Base-by-base conservation (phyloP, 352 stramenopile species). In the Phytophthora pini region DNA sequence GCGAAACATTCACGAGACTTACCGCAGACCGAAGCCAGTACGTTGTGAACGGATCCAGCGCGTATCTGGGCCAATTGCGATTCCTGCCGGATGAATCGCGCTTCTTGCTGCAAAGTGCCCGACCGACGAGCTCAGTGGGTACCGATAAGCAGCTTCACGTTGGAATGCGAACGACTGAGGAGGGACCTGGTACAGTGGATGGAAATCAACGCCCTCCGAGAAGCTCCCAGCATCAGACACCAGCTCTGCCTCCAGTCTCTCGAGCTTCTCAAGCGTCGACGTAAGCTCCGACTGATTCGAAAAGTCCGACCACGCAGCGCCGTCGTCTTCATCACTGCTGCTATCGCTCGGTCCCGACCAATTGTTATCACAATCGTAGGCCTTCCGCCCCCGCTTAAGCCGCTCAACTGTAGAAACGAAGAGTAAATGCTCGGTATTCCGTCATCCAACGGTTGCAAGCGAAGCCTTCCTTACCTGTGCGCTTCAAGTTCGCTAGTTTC, bases 401-500 rank as follows among this genome's bases (percentile, higher is more conserved):
- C 51, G 41, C 32, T 56, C 32, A 15, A 72, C 64, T 72, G 50
- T 12, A 57, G 7, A 31, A 43, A 62, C 10, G 15, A 56, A 36
- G 41, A 51, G 15, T 31, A 34, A 20, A 10, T 12, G 8, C 6
- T 39, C 4, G n/a, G 9, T 17, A 45, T 24, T 58, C 12, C 53
- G 36, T 48, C 8, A n/a, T 12, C 43, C 8, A 41, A 39, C 13
- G 11, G 24, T 26, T 38, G 36, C 38, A 2, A 51, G 0, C 5
- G 17, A 22, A 20, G 45, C 4, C 12, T 22, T 5, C 22, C 34
- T 3, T 39, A 75, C 68, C 72, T 68, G 43, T 61, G 20, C 52
- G 63, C 65, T 63, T 61, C 76, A 86, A 74, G 13, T 78, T 69
- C 0, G 60, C 44, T 8, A 90, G 54, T 34, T 87, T 89, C 26